Conservation (phyloP, 495 filamentous ascomycete species). For the Xanthoparmelia taractica region DNA sequence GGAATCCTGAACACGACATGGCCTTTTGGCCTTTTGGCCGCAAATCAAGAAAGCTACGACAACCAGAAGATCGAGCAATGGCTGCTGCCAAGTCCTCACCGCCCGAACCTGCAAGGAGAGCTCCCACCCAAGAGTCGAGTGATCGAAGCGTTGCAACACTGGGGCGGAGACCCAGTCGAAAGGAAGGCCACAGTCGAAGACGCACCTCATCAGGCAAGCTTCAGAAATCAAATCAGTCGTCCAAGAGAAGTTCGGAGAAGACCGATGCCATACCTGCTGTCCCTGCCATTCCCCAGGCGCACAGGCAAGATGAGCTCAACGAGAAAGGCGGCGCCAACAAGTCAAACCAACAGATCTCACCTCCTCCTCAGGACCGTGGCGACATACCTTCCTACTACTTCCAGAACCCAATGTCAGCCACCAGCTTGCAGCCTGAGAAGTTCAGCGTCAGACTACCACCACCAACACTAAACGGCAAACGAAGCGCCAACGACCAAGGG, state of each 20-base stretch:
- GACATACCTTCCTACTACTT: constrained; percentile 42
- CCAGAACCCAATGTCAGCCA: constrained; percentile 35
- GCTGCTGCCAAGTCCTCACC: constrained; percentile 30
- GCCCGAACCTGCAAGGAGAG: constrained; percentile 28
- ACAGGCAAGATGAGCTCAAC: constrained; percentile 28
- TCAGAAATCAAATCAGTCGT: constrained; percentile 22
- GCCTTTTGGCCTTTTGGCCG: constrained; percentile 74
- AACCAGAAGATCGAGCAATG: constrained; percentile 39
- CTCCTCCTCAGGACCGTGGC: constrained; percentile 26
- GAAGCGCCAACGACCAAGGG: constrained; percentile 45
- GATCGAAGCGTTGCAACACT: constrained; percentile 27
- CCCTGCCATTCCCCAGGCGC: constrained; percentile 23
- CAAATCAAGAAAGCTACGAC: constrained; percentile 39
- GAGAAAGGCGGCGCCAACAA: constrained; percentile 27
- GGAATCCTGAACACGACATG: constrained; percentile 43
- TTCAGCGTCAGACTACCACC: constrained; percentile 40
- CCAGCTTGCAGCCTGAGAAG: constrained; percentile 40
- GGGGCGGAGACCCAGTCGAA: constrained; percentile 38
- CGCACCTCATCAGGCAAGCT: constrained; percentile 28
- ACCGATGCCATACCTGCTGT: constrained; percentile 28
- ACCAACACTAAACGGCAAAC: constrained; percentile 60
- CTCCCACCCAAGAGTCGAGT: constrained; percentile 21
- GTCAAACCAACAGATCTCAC: constrained; percentile 29
- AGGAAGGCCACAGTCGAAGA: constrained; percentile 37
- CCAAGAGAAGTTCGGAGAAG: constrained; percentile 28